These are phyloP conservation scores for Cercospora sp. DNA, from an alignment of 2,329 filamentous ascomycete genomes.

Conservation along the genomic window DNA sequence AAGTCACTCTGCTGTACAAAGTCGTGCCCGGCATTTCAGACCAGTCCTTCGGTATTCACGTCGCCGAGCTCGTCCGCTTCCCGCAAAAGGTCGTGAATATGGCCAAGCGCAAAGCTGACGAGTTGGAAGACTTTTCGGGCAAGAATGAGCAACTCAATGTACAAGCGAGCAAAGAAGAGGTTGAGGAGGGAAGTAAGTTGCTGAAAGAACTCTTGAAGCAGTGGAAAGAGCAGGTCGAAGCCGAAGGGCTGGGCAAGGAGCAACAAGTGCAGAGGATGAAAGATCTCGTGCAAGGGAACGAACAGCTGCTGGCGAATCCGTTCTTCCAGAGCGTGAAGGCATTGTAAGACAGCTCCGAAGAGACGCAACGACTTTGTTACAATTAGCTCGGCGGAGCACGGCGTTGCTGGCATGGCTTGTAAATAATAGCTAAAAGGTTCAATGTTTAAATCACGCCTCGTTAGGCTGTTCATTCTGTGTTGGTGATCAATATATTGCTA, in stretches of 20 bases:
- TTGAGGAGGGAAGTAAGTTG: constrained; percentile 82
- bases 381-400: constrained; percentile 7
- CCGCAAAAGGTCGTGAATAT: constrained; percentile 96
- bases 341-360: constrained; percentile 36
- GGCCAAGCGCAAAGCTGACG: constrained; percentile 98
- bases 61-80: constrained; percentile 94
- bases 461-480: constrained; percentile 15
- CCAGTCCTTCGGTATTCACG: constrained; percentile 97
- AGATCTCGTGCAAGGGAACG: constrained; percentile 74
- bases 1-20: constrained; percentile 95
- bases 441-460: constrained; percentile 4
- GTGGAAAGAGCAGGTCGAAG: constrained; percentile 72
- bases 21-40: constrained; percentile 94
- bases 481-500: constrained; percentile 9
- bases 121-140: constrained; percentile 90
- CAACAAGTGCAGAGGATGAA: constrained; percentile 78
- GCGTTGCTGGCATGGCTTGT: neutral
- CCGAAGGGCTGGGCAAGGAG: constrained; percentile 63
- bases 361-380: neutral
- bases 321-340: constrained; percentile 66
- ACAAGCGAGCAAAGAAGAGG: constrained; percentile 76
- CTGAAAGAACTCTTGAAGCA: constrained; percentile 78
- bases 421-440: neutral
- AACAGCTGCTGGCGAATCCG: constrained; percentile 61
- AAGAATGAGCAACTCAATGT: constrained; percentile 57